Evolutionary conservation across 257 asterid genomes (phyloP).

Genomic region (Solanum neorickii): DNA sequence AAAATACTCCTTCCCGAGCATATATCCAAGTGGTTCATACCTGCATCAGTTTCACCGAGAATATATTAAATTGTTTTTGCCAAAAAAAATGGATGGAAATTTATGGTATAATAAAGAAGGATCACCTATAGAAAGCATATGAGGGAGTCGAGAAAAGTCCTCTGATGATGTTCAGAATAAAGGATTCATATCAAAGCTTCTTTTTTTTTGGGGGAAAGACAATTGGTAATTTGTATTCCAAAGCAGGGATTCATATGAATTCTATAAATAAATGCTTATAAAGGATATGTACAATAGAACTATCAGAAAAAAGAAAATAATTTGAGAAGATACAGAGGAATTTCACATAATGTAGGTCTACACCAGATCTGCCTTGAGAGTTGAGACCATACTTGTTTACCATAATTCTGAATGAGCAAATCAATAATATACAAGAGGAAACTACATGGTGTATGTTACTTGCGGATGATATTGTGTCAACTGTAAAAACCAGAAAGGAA

Average conservation of each 20-base stretch:
- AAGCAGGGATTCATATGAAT: background rate
- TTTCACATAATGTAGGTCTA: background rate
- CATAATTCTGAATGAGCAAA: background rate
- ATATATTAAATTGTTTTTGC: background rate
- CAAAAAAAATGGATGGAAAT: background rate
- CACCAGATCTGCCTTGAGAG: background rate
- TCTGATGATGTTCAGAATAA: background rate
- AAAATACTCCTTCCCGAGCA: conserved; percentile 93
- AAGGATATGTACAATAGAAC: background rate
- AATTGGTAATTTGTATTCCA: background rate
- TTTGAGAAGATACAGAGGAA: background rate
- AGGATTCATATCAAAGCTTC: background rate
- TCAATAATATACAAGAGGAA: background rate
- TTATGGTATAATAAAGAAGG: background rate
- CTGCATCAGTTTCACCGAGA: conserved; percentile 32
- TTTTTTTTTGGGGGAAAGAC: background rate
- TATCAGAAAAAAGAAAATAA: background rate
- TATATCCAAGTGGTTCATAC: conserved; percentile 76
- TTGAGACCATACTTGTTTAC: background rate
- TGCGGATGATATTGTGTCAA: background rate
- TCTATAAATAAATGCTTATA: background rate
- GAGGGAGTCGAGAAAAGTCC: background rate
- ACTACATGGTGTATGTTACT: background rate
- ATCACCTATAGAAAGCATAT: background rate
- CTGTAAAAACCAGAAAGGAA: background rate